phyloP scores from a whole-genome alignment of 2,329 filamentous ascomycete genomes.

The Neonectria faginata region DNA sequence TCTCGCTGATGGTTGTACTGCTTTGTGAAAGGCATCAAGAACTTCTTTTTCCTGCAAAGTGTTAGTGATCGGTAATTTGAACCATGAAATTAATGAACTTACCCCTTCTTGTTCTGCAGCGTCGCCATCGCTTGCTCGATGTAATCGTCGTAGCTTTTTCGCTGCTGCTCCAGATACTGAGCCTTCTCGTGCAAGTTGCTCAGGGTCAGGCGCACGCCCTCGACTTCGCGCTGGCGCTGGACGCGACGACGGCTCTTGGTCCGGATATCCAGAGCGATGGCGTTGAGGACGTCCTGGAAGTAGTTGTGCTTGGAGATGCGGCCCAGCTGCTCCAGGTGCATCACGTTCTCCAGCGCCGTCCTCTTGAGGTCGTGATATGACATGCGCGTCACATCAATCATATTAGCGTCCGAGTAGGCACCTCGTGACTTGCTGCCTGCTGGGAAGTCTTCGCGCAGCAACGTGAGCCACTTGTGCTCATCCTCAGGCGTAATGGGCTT shows the following conservation, averaged over 20 bases:
- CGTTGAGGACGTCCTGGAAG: slow-evolving; percentile 98
- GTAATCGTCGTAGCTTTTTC: slow-evolving; percentile 98
- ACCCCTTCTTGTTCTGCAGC: slow-evolving; percentile 95
- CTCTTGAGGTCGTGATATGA: slow-evolving; percentile 93
- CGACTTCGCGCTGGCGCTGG: slow-evolving; percentile 90
- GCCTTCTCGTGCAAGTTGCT: slow-evolving; percentile 86
- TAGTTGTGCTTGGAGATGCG: slow-evolving; percentile 90
- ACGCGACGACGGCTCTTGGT: slow-evolving; percentile 95
- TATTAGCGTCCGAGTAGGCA: slow-evolving; percentile 89
- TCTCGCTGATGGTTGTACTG: slow-evolving; percentile 99
- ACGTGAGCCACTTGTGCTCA: slow-evolving; percentile 84
- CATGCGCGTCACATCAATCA: slow-evolving; percentile 90
- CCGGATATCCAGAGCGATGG: slow-evolving; percentile 95
- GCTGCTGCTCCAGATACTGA: slow-evolving; percentile 90
- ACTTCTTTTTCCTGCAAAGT: slow-evolving; percentile 82
- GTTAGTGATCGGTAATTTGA: slow-evolving; percentile 31
- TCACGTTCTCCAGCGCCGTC: slow-evolving; percentile 92
- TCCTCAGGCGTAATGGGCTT: slow-evolving; percentile 90
- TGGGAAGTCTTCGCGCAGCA: slow-evolving; percentile 84
- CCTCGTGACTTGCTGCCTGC: slow-evolving; percentile 76
- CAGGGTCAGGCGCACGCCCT: slow-evolving; percentile 82
- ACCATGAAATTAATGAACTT: slow-evolving; percentile 48
- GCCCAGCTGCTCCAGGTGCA: slow-evolving; percentile 86
- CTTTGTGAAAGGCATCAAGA: slow-evolving; percentile 95
- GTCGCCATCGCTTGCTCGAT: slow-evolving; percentile 99